These are phyloP conservation scores for Funneliformis caledonium DNA, from an alignment of 371 early-diverging fungal genomes.

Conservation along the genomic window DNA sequence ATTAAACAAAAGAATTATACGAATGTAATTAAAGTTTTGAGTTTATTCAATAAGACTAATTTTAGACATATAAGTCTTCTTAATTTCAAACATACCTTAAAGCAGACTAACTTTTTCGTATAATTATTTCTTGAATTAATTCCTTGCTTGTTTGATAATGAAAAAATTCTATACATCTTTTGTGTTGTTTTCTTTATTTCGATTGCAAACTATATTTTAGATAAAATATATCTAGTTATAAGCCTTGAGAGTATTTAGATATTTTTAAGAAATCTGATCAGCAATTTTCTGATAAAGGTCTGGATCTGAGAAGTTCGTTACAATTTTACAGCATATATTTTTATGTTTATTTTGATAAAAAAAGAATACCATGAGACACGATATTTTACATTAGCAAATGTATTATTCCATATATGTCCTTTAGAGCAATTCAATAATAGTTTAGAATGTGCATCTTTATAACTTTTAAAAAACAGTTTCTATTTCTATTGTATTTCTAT, in stretches of 20 bases:
- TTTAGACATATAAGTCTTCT: too few species aligned
- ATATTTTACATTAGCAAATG: slow-evolving; percentile 22
- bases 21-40: too few species aligned
- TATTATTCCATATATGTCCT: background rate
- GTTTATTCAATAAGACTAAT: too few species aligned
- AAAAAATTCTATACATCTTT: too few species aligned
- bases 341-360: background rate
- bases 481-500: background rate
- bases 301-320: slow-evolving; percentile 22
- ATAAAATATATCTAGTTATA: slow-evolving; percentile 32
- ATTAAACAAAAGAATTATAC: too few species aligned
- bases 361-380: background rate
- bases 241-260: background rate
- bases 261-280: slow-evolving; percentile 27
- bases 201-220: too few species aligned
- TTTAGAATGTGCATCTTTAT: background rate
- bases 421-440: background rate
- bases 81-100: too few species aligned
- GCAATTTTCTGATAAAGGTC: slow-evolving; percentile 11
- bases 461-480: slow-evolving; percentile 1
- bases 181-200: too few species aligned
- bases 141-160: too few species aligned
- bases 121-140: too few species aligned
- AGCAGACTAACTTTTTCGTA: too few species aligned
- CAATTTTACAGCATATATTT: slow-evolving; percentile 30